Base-by-base conservation (phyloP, 1,284 basidiomycete genomes). In the Cutaneotrichosporon cutaneum region DNA sequence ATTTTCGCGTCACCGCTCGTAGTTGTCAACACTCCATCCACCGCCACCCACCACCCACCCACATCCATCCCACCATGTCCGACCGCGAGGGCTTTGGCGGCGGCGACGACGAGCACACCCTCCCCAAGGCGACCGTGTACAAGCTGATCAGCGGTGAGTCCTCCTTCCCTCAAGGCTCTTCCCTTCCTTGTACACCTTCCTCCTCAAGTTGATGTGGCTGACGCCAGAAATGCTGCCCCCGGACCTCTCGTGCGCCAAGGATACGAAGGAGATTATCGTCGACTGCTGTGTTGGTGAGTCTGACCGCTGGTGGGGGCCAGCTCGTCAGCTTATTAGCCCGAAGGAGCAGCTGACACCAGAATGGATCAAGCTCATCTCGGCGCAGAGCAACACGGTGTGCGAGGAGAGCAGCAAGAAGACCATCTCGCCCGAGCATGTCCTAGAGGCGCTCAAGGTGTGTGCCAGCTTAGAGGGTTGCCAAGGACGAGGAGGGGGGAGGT, bases 321-420 rank as follows among this genome's bases (percentile, higher is more conserved):
- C n/a, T n/a, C n/a, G n/a, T n/a, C n/a, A n/a, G n/a, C n/a, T n/a
- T n/a, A n/a, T n/a, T n/a, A n/a, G n/a, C n/a, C n/a, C n/a, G n/a
- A n/a, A n/a, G n/a, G n/a, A n/a, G n/a, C n/a, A n/a, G 53, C 62
- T 64, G 55, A 65, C 59, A 13, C 22, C 54, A 97, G 95, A 99
- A 83, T 99, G 98, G 81, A 95, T 99, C 70, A 92, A 97, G 76
- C 82, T 99, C 75, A 90, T 99, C 74, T 96, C 96, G 16, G 94
- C 94, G 8, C 94, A 98, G 79, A 90, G 94, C 57, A 99, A 99
- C 80, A 93, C 97, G 69, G 92, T 97, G 62, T 99, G 96, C 78
- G 96, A 99, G 75, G 89, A 92, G 77, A 93, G 94, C 73, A 90
- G 90, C n/a, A 98, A 98, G 83, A 99, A 99, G 83, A 99, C 95